Percentiles rank a stretch among this genome's conserved stretches.
phyloP scores from a whole-genome alignment of 2,329 filamentous ascomycete species.

The Knufia petricola region DNA sequence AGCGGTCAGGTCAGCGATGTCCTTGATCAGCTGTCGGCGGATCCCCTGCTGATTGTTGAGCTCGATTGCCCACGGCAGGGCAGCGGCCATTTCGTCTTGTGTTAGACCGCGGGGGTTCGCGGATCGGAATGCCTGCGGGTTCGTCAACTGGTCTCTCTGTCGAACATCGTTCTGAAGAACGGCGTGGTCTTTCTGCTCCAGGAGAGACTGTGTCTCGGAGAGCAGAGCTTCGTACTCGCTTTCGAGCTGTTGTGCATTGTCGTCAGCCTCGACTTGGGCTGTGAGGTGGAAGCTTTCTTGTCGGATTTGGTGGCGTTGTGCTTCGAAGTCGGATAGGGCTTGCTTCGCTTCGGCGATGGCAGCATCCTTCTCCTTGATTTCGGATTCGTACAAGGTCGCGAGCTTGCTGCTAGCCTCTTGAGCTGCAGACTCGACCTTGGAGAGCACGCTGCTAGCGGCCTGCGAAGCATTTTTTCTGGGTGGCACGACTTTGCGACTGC shows the following conservation, averaged over 20 bases:
- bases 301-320: slow-evolving; percentile 35
- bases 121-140: slow-evolving; percentile 24
- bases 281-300: slow-evolving; percentile 30
- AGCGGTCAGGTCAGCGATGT: slow-evolving; percentile 21
- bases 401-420: slow-evolving; percentile 64
- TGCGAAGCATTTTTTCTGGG: slow-evolving; percentile 40
- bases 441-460: slow-evolving; percentile 61
- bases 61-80: slow-evolving; percentile 29
- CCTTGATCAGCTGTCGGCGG: slow-evolving; percentile 18
- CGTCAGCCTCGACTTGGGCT: slow-evolving; percentile 21
- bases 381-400: slow-evolving; percentile 37
- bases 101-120: slow-evolving; percentile 19
- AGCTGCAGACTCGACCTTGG: slow-evolving; percentile 59
- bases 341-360: slow-evolving; percentile 60
- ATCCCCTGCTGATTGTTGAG: slow-evolving; percentile 34
- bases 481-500: slow-evolving; percentile 23
- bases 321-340: slow-evolving; percentile 35
- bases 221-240: slow-evolving; percentile 31
- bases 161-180: slow-evolving; percentile 26
- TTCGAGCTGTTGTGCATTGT: slow-evolving; percentile 29
- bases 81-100: slow-evolving; percentile 28
- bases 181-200: slow-evolving; percentile 35
- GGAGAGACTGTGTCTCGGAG: slow-evolving; percentile 32
- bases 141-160: slow-evolving; percentile 22
- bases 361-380: slow-evolving; percentile 30